Evolutionary conservation across 1,139 yeast genomes (phyloP).

Genomic region (Geotrichum fermentans): DNA sequence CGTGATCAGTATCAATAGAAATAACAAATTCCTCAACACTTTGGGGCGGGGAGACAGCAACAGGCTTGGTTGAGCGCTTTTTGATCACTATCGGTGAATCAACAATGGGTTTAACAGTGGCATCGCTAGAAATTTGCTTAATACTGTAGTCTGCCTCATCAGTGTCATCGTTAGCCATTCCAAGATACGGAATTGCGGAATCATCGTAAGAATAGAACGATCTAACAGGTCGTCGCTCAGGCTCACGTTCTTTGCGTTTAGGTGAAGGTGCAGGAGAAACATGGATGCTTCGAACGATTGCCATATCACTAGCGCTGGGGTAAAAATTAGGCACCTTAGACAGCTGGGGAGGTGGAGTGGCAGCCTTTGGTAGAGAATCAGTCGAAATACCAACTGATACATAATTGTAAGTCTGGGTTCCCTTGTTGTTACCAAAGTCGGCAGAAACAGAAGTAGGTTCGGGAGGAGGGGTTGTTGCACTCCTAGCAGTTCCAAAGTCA

Average conservation of each 20-base stretch:
- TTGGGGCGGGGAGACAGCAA: slow-evolving; percentile 3
- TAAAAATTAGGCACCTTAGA: background rate
- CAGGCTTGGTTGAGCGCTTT: background rate
- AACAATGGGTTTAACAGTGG: slow-evolving; percentile 1
- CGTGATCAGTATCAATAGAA: slow-evolving; percentile 14
- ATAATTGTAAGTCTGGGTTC: slow-evolving; percentile 18
- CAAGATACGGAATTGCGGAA: slow-evolving; percentile 20
- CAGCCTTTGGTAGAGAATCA: background rate
- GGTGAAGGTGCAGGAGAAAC: slow-evolving; percentile 16
- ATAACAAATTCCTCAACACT: slow-evolving; percentile 15
- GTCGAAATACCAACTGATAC: slow-evolving; percentile 12
- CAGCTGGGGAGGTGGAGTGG: background rate
- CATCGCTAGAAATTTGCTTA: slow-evolving; percentile 16
- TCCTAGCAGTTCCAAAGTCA: background rate
- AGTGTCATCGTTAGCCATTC: slow-evolving; percentile 1
- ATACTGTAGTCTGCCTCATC: slow-evolving; percentile 12
- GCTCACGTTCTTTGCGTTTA: background rate
- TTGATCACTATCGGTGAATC: slow-evolving; percentile 8
- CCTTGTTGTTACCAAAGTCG: slow-evolving; percentile 19
- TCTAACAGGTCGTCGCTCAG: background rate
- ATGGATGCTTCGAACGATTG: slow-evolving; percentile 15
- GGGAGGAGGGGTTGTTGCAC: slow-evolving; percentile 19
- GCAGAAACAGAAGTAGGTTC: slow-evolving; percentile 19
- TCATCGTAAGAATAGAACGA: slow-evolving; percentile 18
- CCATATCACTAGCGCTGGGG: background rate